Percentiles rank a stretch among this genome's conserved stretches.
phyloP scores from a whole-genome alignment of 768 basidiomycete genomes.

The Pulveroboletus sp. region DNA sequence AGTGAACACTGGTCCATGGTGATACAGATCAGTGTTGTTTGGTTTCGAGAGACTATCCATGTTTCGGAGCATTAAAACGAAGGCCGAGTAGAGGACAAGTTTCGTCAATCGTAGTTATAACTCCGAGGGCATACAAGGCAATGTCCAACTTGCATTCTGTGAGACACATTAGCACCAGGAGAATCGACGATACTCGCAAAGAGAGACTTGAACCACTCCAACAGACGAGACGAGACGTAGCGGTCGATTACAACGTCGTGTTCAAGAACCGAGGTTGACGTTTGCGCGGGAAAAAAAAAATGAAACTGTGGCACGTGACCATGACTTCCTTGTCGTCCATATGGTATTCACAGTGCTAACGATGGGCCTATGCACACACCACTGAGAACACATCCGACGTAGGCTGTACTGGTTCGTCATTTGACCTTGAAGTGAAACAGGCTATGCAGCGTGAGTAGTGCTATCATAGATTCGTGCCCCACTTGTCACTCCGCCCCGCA shows the following conservation, averaged over 20 bases:
- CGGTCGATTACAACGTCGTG: not conserved
- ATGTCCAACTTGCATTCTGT: not conserved
- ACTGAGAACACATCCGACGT: too few species aligned
- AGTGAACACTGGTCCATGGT: conserved; percentile 27
- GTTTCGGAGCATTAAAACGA: conserved; percentile 85
- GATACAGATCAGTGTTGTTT: conserved; percentile 41
- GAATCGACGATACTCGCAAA: not conserved
- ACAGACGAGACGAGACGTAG: not conserved
- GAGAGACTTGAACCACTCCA: not conserved
- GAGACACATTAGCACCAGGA: too few species aligned
- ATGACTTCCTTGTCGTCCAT: too few species aligned
- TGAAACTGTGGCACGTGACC: not conserved
- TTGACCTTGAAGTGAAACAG: too few species aligned
- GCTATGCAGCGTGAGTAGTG: too few species aligned
- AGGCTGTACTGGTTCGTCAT: too few species aligned
- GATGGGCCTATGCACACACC: too few species aligned
- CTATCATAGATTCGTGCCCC: too few species aligned
- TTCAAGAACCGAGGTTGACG: not conserved
- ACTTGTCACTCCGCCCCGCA: too few species aligned
- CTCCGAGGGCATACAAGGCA: conserved; percentile 45
- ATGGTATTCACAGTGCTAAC: too few species aligned
- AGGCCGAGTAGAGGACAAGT: conserved; percentile 50
- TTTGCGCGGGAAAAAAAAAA: too few species aligned
- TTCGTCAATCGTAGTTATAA: conserved; percentile 84
- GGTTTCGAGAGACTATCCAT: conserved; percentile 57